Conservation (phyloP, 306 rosid genomes). For the Cicer yamashitae region DNA sequence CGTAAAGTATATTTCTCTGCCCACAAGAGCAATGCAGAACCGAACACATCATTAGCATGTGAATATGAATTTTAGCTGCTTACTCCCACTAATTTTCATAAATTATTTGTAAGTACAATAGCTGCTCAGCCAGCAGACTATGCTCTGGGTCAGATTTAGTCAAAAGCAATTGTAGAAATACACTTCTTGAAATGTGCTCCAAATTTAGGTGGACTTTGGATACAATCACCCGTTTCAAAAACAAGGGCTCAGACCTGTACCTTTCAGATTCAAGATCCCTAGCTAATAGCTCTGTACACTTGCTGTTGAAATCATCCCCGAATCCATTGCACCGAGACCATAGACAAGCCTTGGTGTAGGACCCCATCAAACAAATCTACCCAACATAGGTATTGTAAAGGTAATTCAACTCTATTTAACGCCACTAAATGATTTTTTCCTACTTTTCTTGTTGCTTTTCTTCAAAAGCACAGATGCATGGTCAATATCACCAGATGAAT, state of each 20-base stretch:
- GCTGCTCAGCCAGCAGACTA: slow-evolving; percentile 41
- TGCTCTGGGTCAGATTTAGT: slow-evolving; percentile 24
- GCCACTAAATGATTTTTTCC: slow-evolving; percentile 49
- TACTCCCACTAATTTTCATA: slow-evolving; percentile 14
- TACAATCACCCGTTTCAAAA: slow-evolving; percentile 45
- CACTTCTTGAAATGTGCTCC: slow-evolving; percentile 25
- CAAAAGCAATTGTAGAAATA: slow-evolving; percentile 31
- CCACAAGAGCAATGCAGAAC: slow-evolving; percentile 5
- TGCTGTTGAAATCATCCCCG: slow-evolving; percentile 9
- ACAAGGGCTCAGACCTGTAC: slow-evolving; percentile 41
- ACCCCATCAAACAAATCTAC: slow-evolving; percentile 24
- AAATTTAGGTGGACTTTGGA: slow-evolving; percentile 42
- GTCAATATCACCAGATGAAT: slow-evolving; percentile 55
- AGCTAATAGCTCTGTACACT: slow-evolving; percentile 46
- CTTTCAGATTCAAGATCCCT: slow-evolving; percentile 45
- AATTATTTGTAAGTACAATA: slow-evolving; percentile 35
- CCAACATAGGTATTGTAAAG: slow-evolving; percentile 33
- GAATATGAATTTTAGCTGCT: slow-evolving; percentile 22
- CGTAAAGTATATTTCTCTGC: slow-evolving; percentile 30
- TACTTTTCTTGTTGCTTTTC: slow-evolving; percentile 61
- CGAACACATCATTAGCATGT: slow-evolving; percentile 30
- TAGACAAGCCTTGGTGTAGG: slow-evolving; percentile 28
- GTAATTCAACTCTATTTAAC: slow-evolving; percentile 66
- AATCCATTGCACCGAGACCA: slow-evolving; percentile 39
- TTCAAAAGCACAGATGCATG: slow-evolving; percentile 69